A percentile compares a stretch with the other conserved stretches of the same genome.
Conservation (phyloP, 2,329 filamentous ascomycete genomes). For the Pseudogymnoascus verrucosus region DNA sequence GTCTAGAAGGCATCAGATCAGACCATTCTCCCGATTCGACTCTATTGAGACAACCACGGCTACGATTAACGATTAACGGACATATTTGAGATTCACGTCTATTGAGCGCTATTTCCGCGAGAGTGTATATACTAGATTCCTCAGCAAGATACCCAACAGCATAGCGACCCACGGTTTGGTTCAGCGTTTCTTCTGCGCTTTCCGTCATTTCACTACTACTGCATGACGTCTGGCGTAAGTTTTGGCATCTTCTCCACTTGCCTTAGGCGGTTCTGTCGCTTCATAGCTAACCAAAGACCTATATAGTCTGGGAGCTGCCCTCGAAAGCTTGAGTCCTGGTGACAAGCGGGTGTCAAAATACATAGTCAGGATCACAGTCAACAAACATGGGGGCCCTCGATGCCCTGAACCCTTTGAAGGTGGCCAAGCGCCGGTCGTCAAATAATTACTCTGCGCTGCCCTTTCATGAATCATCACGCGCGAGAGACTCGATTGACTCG, state of each 20-base stretch:
- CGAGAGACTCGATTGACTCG: slow-evolving; percentile 10
- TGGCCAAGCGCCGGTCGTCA: slow-evolving; percentile 23
- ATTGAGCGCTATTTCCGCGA: background rate
- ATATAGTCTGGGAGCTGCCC: slow-evolving; percentile 4
- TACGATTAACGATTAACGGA: slow-evolving; percentile 6
- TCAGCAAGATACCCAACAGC: background rate
- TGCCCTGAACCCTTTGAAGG: slow-evolving; percentile 35
- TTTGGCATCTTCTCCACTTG: background rate
- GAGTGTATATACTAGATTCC: background rate
- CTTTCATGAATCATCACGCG: slow-evolving; percentile 8
- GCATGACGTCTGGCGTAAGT: slow-evolving; percentile 6
- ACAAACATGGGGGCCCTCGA: slow-evolving; percentile 40
- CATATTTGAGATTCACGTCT: background rate
- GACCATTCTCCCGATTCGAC: background rate
- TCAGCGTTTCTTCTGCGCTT: background rate
- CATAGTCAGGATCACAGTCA: slow-evolving; percentile 12
- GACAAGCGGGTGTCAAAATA: background rate
- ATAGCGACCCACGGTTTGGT: background rate
- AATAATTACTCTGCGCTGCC: slow-evolving; percentile 18
- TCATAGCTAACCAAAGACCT: background rate
- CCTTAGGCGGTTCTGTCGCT: background rate
- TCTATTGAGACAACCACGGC: slow-evolving; percentile 4
- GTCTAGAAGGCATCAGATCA: slow-evolving; percentile 5
- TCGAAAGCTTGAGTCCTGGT: slow-evolving; percentile 4
- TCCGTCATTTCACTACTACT: slow-evolving; percentile 1